phyloP scores from a whole-genome alignment of 176 grass and related monocot species.

The Echinochloa phyllopogon region DNA sequence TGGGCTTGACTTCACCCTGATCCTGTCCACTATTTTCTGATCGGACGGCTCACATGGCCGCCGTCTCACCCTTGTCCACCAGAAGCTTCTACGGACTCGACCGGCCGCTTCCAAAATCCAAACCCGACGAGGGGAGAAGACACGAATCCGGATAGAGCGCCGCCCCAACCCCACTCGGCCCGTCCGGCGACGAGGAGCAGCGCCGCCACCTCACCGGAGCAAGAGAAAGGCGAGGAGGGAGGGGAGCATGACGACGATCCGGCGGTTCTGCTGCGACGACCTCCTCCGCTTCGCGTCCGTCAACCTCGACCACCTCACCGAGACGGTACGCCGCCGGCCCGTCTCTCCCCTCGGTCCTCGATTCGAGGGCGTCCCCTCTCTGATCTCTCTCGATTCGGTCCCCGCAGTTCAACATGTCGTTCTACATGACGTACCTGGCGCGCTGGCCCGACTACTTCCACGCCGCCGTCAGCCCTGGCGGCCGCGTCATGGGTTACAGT shows the following conservation, averaged over 20 bases:
- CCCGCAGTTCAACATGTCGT: constrained; percentile 97
- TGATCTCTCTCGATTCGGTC: not conserved
- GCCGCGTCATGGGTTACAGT: constrained; percentile 99
- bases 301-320: constrained; percentile 98
- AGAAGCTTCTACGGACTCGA: not conserved
- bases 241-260: constrained; percentile 83
- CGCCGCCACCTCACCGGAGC: not conserved
- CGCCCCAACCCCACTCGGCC: not conserved
- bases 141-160: constrained; percentile 39
- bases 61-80: not conserved
- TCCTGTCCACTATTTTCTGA: not conserved
- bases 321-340: constrained; percentile 51
- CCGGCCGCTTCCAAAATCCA: not conserved
- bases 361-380: not conserved
- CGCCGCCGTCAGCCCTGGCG: constrained; percentile 66
- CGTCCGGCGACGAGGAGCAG: constrained; percentile 5
- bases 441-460: constrained; percentile 99
- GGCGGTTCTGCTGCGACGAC: constrained; percentile 95
- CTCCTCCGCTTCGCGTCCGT: constrained; percentile 86
- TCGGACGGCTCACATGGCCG: not conserved
- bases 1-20: not conserved
- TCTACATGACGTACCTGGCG: constrained; percentile 99
- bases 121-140: not conserved
- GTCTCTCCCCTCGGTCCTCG: not conserved
- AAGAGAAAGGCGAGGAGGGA: not conserved